Evolutionary conservation across 2,329 filamentous ascomycete species (phyloP).

Genomic region (Teratosphaeria zuluensis): DNA sequence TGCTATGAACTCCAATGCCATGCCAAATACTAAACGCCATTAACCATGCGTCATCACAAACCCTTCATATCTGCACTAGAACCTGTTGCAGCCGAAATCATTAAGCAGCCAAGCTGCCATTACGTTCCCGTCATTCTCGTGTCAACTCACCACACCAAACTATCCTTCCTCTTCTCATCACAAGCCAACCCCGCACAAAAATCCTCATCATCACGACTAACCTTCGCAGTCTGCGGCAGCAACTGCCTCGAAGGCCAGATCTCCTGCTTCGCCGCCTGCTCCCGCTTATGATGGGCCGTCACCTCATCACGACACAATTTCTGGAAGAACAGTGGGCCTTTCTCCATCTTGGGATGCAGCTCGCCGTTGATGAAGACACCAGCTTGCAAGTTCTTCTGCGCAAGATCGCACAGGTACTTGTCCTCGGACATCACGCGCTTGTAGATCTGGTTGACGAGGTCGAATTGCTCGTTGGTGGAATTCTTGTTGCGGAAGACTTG

Average conservation of each 20-base stretch:
- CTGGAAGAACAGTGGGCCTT: conserved; percentile 49
- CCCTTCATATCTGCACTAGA: background rate
- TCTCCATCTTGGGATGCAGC: conserved; percentile 52
- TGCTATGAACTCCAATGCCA: background rate
- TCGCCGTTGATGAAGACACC: conserved; percentile 55
- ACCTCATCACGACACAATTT: conserved; percentile 40
- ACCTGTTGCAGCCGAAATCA: background rate
- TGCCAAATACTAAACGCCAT: background rate
- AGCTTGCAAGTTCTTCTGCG: conserved; percentile 52
- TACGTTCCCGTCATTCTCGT: background rate
- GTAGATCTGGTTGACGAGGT: conserved; percentile 49
- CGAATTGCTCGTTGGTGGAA: conserved; percentile 50
- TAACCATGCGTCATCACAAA: background rate
- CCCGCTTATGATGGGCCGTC: conserved; percentile 37
- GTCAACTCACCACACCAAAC: conserved; percentile 18
- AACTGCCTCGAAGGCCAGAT: conserved; percentile 46
- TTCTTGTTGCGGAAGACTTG: conserved; percentile 55
- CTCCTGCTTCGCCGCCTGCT: conserved; percentile 36
- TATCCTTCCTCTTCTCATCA: conserved; percentile 11
- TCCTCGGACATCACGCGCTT: conserved; percentile 56
- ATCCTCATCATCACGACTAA: conserved; percentile 17
- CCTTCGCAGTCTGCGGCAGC: conserved; percentile 9
- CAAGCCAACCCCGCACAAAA: conserved; percentile 22
- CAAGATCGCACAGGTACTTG: conserved; percentile 50
- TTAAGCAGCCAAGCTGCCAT: background rate